Evolutionary conservation across 306 rosid species (phyloP), one percentile per base, ranked within the genome.

Genomic region (Malus sylvestris): DNA sequence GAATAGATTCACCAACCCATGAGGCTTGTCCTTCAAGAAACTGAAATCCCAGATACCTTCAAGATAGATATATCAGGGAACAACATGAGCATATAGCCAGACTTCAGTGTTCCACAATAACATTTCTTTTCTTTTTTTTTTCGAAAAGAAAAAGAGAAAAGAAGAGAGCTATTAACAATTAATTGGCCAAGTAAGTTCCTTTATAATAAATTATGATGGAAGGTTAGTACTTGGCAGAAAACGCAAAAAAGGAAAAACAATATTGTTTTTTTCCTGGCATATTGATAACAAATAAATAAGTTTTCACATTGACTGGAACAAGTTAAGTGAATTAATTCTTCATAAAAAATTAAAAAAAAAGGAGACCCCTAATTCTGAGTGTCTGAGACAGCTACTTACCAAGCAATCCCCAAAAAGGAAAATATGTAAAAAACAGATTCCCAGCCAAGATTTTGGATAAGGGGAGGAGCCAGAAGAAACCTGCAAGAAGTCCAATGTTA

Each of bases 371-470:
- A 29, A 74, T 29, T 75, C 40, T 67, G 18, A 55, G 30, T 71
- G 74, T 75, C 20, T 62, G 80, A 80, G 57, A 70, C 63, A 49
- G 72, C 78, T 35, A 85, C 97, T 88, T 82, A 95, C 99, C 99
- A 95, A 80, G 87, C 90, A 75, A 92, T 59, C 71, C 99, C 99
- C 38, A 90, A 76, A 75, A 88, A 42, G 62, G 96, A 96, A 81
- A 95, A 95, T 71, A 89, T 57, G 85, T 89, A 95, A 84, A 95
- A 95, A 15, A 95, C 99, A 11, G 92, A 95, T 83, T 77, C 99
- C 97, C 97, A 95, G 71, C 99, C 97, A 78, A 90, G 69, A 82
- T 79, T 92, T 86, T 95, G 93, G 78, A 95, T 95, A 59, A 95
- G 85, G 15, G 97, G 89, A 76, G 99, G 99, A 79, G 99, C 96